These are phyloP conservation scores for Gastrodia elata DNA, from an alignment of 106 monocot genomes.

Conservation along the genomic window DNA sequence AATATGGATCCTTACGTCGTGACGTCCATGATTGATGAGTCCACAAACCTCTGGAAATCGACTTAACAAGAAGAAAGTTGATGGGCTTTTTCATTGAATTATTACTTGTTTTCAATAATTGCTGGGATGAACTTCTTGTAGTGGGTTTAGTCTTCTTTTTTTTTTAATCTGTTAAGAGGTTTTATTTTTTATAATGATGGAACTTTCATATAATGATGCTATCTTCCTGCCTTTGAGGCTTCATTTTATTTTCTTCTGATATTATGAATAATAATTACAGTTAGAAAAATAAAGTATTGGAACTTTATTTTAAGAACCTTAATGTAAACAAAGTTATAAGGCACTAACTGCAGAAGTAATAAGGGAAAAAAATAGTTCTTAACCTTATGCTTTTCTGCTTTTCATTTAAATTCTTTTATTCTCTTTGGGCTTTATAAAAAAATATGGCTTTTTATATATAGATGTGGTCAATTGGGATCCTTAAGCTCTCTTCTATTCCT, in stretches of 20 bases:
- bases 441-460: too few species aligned
- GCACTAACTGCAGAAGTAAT: too few species aligned
- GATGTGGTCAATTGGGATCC: too few species aligned
- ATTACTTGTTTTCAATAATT: background rate
- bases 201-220: background rate
- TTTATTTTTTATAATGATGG: too few species aligned
- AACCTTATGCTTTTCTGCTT: too few species aligned
- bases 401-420: too few species aligned
- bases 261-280: background rate
- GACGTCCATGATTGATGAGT: conserved; percentile 17
- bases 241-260: background rate
- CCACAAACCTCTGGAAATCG: conserved; percentile 16
- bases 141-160: background rate
- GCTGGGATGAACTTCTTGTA: background rate
- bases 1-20: conserved; percentile 21
- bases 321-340: too few species aligned
- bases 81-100: background rate
- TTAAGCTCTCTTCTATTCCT: too few species aligned
- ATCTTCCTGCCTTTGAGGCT: background rate
- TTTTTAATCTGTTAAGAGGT: background rate
- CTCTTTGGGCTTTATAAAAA: too few species aligned
- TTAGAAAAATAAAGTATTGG: background rate
- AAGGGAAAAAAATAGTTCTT: too few species aligned
- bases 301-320: too few species aligned
- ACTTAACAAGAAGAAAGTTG: background rate